Evolutionary conservation across 176 grass and related monocot species (phyloP).

Genomic region (Musa beccarii): DNA sequence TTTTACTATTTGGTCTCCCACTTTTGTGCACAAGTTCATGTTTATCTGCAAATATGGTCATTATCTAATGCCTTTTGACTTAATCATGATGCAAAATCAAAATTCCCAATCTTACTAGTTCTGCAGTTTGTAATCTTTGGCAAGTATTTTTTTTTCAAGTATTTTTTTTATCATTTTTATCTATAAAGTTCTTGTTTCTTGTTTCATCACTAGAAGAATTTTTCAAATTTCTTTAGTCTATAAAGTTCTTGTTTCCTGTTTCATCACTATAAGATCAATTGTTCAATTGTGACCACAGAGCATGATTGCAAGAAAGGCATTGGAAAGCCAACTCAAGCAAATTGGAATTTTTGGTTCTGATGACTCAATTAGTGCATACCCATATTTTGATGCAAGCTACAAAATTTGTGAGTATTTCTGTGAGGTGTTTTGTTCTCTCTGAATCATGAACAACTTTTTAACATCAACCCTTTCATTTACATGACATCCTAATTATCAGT

Average conservation of each 20-base stretch:
- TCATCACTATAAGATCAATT: not conserved
- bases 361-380: conserved; percentile 57
- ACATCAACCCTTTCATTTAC: not conserved
- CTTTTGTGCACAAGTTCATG: not conserved
- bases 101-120: not conserved
- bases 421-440: not conserved
- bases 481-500: conserved; percentile 8
- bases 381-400: conserved; percentile 66
- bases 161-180: not conserved
- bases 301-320: conserved; percentile 78
- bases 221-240: not conserved
- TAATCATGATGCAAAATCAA: not conserved
- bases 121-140: not conserved
- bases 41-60: not conserved
- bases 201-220: too few species aligned
- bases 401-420: conserved; percentile 65
- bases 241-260: not conserved
- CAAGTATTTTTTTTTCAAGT: not conserved
- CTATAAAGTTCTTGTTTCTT: too few species aligned
- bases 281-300: conserved; percentile 35
- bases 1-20: not conserved
- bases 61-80: not conserved
- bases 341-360: conserved; percentile 51
- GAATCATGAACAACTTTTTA: too few species aligned
- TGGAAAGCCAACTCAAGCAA: conserved; percentile 64